Evolutionary conservation across 2,329 filamentous ascomycete genomes (phyloP).

Genomic region (Mycocentrospora acerina): DNA sequence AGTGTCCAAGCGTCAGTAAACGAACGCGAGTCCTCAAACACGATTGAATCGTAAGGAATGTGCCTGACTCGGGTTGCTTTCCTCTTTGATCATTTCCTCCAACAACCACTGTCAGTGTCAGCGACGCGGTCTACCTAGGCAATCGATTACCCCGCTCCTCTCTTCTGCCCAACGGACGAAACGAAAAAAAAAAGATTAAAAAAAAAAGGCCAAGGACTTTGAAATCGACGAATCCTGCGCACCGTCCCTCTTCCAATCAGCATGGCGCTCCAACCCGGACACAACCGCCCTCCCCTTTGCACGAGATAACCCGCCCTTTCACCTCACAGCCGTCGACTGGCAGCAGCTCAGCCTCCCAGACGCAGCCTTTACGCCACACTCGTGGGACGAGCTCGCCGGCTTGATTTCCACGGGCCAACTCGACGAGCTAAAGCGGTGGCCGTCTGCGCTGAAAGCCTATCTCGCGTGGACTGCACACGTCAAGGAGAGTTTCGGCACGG

Average conservation of each 20-base stretch:
- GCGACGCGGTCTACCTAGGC: no score
- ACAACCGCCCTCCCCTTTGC: slow-evolving; percentile 38
- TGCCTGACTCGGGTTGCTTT: no score
- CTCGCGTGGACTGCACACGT: slow-evolving; percentile 59
- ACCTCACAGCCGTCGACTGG: slow-evolving; percentile 38
- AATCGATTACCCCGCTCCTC: no score
- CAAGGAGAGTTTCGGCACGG: slow-evolving; percentile 57
- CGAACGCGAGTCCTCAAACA: no score
- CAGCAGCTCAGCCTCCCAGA: slow-evolving; percentile 36
- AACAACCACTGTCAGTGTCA: no score
- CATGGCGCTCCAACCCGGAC: slow-evolving; percentile 34
- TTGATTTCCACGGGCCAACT: slow-evolving; percentile 53
- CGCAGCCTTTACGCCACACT: slow-evolving; percentile 36
- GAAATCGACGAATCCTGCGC: slow-evolving; percentile 26
- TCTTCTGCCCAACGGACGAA: no score
- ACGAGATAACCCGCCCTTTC: slow-evolving; percentile 36
- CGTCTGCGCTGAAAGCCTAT: slow-evolving; percentile 60
- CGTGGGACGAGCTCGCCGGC: slow-evolving; percentile 33
- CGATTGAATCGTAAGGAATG: no score
- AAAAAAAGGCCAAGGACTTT: no score
- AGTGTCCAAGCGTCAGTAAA: no score
- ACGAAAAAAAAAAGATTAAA: no score
- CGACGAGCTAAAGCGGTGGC: slow-evolving; percentile 58
- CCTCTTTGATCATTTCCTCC: no score
- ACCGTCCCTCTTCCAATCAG: slow-evolving; percentile 31